These are phyloP conservation scores for Wallacemonas collosoma DNA, from an alignment of 208 protist genomes.

Conservation along the genomic window DNA sequence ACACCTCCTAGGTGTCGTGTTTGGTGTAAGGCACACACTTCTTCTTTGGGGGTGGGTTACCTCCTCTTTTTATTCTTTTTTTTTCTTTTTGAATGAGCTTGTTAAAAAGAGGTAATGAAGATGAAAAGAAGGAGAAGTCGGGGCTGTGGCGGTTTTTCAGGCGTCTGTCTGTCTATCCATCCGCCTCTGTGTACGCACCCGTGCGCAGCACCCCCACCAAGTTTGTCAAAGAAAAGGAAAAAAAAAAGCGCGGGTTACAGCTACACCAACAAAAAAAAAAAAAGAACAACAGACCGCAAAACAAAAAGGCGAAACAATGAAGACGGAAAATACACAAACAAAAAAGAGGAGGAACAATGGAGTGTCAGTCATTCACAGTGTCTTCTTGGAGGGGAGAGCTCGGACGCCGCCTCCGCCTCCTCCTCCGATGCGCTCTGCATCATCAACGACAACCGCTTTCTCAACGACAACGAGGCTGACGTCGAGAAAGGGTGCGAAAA, in stretches of 20 bases:
- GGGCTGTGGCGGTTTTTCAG: background rate
- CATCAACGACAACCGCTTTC: too few species aligned
- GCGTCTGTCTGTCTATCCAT: too few species aligned
- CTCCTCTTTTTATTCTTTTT: background rate
- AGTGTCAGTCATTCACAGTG: background rate
- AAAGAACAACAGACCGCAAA: conserved; percentile 5
- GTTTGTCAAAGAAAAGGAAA: background rate
- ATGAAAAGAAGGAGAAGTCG: background rate
- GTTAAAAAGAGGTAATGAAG: background rate
- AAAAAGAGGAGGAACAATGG: conserved; percentile 15
- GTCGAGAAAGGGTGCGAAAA: too few species aligned
- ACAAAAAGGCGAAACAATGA: conserved; percentile 3
- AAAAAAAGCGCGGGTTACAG: background rate
- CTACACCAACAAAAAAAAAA: background rate
- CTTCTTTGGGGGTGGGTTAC: too few species aligned
- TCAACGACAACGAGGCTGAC: too few species aligned
- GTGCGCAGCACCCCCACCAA: too few species aligned
- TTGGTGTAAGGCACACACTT: too few species aligned
- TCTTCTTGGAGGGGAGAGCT: background rate
- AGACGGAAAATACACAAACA: conserved; percentile 12
- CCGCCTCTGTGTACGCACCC: too few species aligned
- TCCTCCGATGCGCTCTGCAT: too few species aligned
- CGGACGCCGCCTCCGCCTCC: too few species aligned
- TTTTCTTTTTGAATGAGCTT: background rate
- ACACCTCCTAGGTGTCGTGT: too few species aligned